Evolutionary conservation across 1,284 basidiomycete genomes (phyloP), one percentile per base, ranked within the genome.

Genomic region (Trametes hirsuta): DNA sequence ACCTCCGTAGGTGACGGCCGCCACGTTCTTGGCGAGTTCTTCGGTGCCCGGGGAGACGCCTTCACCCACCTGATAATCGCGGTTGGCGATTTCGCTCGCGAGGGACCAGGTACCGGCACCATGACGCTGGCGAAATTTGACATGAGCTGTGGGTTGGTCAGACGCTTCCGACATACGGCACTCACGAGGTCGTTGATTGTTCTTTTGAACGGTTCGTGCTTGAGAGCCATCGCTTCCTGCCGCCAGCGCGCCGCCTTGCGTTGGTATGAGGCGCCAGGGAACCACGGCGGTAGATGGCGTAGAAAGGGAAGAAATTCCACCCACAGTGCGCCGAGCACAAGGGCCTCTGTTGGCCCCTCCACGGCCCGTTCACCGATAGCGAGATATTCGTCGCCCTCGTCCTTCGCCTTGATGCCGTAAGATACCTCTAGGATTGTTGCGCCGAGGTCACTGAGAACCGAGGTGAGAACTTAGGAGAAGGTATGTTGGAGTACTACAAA

Each of bases 211-310:
- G 61, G 62, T 15, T 42, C 48, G 25, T 66, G 49, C 25, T 56
- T 61, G 34, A 63, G 55, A 64, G 40, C 52, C 50, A 49, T 44
- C 5, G 59, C 47, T 34, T 55, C 45, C 9, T 37, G 30, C 50
- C 65, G 66, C 69, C 73, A 72, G 41, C 61, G 74, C 68, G 70
- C 74, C 0, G 76, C 82, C 48, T 79, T 78, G 22, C 77, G 76
- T 15, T 76, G 68, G 76, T 83, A 81, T 0, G 70, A 70, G 0
- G 77, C 74, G 3, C 79, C 79, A 0, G 79, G 78, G 49, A 79
- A 65, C 78, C 79, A 81, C 1, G 55, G 63, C 0, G 80, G 80
- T 12, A 81, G 58, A 52, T 78, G 69, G 51, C 72, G 73, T 41
- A 81, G 67, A 58, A 67, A 35, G 4, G 68, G 66, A 1, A 68